Evolutionary conservation across 768 basidiomycete genomes (phyloP).

Genomic region (Strobilomyces dryophilus): DNA sequence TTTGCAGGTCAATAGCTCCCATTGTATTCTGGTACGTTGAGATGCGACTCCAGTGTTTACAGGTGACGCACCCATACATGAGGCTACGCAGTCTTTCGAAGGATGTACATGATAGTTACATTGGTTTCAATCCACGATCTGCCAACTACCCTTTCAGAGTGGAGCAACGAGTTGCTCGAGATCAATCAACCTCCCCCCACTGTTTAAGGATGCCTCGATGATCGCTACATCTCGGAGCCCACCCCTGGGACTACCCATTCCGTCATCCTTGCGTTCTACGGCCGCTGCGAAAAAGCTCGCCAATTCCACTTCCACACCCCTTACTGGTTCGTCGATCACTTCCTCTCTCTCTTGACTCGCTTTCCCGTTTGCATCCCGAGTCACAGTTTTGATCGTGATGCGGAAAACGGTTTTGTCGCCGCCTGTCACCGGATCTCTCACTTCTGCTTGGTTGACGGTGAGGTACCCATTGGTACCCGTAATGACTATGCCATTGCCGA

Average conservation of each 20-base stretch:
- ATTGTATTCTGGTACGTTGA: too few species aligned
- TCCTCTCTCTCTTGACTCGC: conserved; percentile 37
- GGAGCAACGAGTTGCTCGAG: conserved; percentile 36
- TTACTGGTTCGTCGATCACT: conserved; percentile 40
- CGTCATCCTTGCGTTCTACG: conserved; percentile 45
- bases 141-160: not conserved
- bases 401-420: conserved; percentile 29
- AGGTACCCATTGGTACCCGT: conserved; percentile 65
- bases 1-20: too few species aligned
- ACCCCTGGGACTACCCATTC: conserved; percentile 54
- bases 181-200: conserved; percentile 57
- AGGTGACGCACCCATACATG: too few species aligned
- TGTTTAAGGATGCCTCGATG: conserved; percentile 73
- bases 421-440: conserved; percentile 23
- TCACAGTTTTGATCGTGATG: conserved; percentile 35
- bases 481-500: conserved; percentile 37
- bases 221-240: conserved; percentile 75
- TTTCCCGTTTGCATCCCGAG: conserved; percentile 18
- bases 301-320: conserved; percentile 57
- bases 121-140: not conserved
- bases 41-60: too few species aligned
- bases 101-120: not conserved
- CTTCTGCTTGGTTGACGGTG: conserved; percentile 36
- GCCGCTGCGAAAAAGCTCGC: conserved; percentile 56
- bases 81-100: too few species aligned